Percentiles rank a stretch among this genome's conserved stretches.
These are phyloP conservation scores for Rachicladosporium sp. DNA, from an alignment of 2,329 filamentous ascomycete genomes.

Conservation along the genomic window DNA sequence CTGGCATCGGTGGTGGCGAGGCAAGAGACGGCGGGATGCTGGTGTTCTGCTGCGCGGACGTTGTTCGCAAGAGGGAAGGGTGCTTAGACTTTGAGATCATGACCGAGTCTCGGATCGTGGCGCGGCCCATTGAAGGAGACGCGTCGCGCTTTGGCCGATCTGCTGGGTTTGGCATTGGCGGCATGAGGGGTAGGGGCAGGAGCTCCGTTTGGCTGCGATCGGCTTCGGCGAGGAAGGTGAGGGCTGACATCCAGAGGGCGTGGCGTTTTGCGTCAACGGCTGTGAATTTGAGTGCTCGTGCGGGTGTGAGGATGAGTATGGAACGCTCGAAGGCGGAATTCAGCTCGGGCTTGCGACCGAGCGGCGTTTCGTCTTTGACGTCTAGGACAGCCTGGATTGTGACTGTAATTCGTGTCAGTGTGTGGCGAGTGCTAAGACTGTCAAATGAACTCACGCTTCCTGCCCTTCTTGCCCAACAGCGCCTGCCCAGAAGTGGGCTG, in stretches of 20 bases:
- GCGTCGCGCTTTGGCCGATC: slow-evolving; percentile 18
- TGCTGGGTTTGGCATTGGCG: slow-evolving; percentile 15
- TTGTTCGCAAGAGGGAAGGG: slow-evolving; percentile 12
- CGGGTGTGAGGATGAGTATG: slow-evolving; percentile 85
- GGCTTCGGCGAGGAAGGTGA: slow-evolving; percentile 90
- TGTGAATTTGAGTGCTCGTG: slow-evolving; percentile 91
- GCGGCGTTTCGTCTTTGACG: slow-evolving; percentile 82
- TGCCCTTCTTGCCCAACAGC: slow-evolving; percentile 82
- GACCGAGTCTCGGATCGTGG: slow-evolving; percentile 75
- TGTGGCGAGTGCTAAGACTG: not conserved
- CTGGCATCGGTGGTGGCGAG: not conserved
- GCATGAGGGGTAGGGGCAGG: slow-evolving; percentile 23
- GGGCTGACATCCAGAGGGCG: slow-evolving; percentile 84
- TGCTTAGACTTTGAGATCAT: slow-evolving; percentile 61
- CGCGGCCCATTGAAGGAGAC: slow-evolving; percentile 27
- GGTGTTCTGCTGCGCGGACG: slow-evolving; percentile 11
- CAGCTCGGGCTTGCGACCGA: slow-evolving; percentile 49
- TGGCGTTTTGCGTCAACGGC: slow-evolving; percentile 72
- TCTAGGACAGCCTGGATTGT: slow-evolving; percentile 92
- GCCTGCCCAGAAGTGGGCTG: slow-evolving; percentile 81
- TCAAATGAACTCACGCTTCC: slow-evolving; percentile 72
- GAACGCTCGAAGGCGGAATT: slow-evolving; percentile 65
- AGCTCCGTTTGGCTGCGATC: slow-evolving; percentile 49
- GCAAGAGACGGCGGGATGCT: slow-evolving; percentile 10
- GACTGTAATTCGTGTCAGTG: slow-evolving; percentile 46